Evolutionary conservation across 768 basidiomycete genomes (phyloP).

Genomic region (Auricularia heimuer): DNA sequence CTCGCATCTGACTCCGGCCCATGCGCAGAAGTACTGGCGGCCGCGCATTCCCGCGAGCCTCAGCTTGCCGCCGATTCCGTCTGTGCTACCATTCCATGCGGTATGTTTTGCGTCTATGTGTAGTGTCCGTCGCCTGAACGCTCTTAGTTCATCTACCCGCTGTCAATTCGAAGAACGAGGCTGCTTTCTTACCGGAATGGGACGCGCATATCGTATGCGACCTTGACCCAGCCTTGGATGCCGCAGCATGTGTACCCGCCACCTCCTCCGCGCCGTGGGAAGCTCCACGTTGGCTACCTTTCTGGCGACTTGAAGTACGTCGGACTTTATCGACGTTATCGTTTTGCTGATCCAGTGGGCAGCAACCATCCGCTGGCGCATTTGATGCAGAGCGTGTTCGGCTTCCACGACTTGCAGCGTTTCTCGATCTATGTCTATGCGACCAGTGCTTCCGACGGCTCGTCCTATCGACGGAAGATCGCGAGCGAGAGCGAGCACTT

Average conservation of each 20-base stretch:
- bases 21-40: conserved; percentile 9
- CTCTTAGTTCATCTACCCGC: conserved; percentile 35
- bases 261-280: conserved; percentile 28
- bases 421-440: conserved; percentile 40
- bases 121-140: neutral
- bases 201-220: conserved; percentile 33
- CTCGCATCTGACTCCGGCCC: neutral
- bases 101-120: conserved; percentile 17
- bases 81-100: conserved; percentile 41
- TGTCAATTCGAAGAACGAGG: conserved; percentile 31
- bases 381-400: conserved; percentile 42
- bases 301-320: conserved; percentile 33
- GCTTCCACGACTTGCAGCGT: conserved; percentile 28
- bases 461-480: conserved; percentile 33
- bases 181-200: conserved; percentile 40
- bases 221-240: conserved; percentile 32
- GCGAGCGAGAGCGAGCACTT: conserved; percentile 31
- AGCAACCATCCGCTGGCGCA: conserved; percentile 45
- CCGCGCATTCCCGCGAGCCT: conserved; percentile 16
- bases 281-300: conserved; percentile 39
- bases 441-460: conserved; percentile 37
- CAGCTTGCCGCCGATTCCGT: conserved; percentile 25
- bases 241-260: conserved; percentile 31
- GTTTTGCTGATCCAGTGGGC: neutral
- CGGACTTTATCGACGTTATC: neutral